Evolutionary conservation across 768 basidiomycete genomes (phyloP).

Genomic region (Psilocybe cyanescens): DNA sequence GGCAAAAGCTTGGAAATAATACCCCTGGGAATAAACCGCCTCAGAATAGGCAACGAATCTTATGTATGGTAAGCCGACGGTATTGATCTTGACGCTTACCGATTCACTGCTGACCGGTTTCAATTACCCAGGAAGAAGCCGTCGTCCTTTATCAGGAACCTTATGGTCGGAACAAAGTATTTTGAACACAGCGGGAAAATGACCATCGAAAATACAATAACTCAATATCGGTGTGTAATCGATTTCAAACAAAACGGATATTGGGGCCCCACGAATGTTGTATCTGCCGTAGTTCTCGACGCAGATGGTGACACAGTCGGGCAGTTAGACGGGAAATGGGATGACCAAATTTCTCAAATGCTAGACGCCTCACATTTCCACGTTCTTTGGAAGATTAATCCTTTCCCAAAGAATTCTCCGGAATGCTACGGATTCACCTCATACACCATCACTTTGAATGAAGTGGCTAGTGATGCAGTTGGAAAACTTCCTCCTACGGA

Average conservation of each 20-base stretch:
- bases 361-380: conserved; percentile 70
- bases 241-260: conserved; percentile 89
- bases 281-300: conserved; percentile 63
- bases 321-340: conserved; percentile 89
- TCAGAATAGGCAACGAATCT: conserved; percentile 67
- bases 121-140: conserved; percentile 71
- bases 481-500: conserved; percentile 78
- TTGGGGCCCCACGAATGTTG: conserved; percentile 78
- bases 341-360: conserved; percentile 75
- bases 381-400: conserved; percentile 76
- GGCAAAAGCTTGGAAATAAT: conserved; percentile 92
- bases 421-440: conserved; percentile 85
- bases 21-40: conserved; percentile 70
- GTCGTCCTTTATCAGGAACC: conserved; percentile 86
- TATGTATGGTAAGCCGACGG: conserved; percentile 65
- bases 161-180: conserved; percentile 91
- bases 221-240: conserved; percentile 62
- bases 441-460: conserved; percentile 81
- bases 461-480: conserved; percentile 68
- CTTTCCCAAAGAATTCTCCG: conserved; percentile 71
- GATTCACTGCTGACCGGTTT: conserved; percentile 5
- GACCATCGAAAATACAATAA: conserved; percentile 67
- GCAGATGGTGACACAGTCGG: conserved; percentile 56
- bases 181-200: conserved; percentile 85
- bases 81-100: conserved; percentile 1